phyloP scores from a whole-genome alignment of 495 filamentous ascomycete genomes.

The Penicillium coffeae region DNA sequence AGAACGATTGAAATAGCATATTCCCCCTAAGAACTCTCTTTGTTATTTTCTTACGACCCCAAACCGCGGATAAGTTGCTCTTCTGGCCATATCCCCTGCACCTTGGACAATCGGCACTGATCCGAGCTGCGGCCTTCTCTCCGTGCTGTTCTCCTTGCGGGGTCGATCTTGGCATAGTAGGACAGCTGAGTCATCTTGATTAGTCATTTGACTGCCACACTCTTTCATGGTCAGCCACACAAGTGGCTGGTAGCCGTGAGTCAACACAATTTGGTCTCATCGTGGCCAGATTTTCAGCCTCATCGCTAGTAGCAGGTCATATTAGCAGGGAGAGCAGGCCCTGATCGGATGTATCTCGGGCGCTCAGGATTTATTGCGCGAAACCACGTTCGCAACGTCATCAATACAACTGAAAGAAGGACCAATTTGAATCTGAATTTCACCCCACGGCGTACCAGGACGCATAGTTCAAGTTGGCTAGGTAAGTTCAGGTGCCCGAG shows the following conservation, averaged over 20 bases:
- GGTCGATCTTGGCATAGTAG: too few relatives aligned
- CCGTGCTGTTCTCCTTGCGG: too few relatives aligned
- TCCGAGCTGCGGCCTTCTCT: constrained; percentile 21
- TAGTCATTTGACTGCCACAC: too few relatives aligned
- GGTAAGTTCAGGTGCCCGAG: neutral
- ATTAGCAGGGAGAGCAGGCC: neutral
- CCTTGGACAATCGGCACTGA: too few relatives aligned
- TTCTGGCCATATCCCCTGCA: too few relatives aligned
- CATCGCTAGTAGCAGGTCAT: constrained; percentile 4
- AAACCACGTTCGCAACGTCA: neutral
- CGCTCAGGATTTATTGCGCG: neutral
- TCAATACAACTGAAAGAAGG: neutral
- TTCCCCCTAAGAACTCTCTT: too few relatives aligned
- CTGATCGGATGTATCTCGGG: constrained; percentile 1
- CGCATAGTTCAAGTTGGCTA: neutral
- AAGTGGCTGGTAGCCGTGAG: constrained; percentile 19
- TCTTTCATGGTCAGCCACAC: constrained; percentile 6
- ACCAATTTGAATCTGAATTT: neutral
- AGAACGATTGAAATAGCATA: too few relatives aligned
- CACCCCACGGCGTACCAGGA: neutral
- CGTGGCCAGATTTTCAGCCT: constrained; percentile 3
- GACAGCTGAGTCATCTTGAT: too few relatives aligned
- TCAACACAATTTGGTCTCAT: constrained; percentile 17
- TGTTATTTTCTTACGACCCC: too few relatives aligned
- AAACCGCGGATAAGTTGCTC: neutral